A percentile compares a stretch with the other conserved stretches of the same genome.
Conservation (phyloP, 306 rosid species). For the Abrus pulchellus region DNA sequence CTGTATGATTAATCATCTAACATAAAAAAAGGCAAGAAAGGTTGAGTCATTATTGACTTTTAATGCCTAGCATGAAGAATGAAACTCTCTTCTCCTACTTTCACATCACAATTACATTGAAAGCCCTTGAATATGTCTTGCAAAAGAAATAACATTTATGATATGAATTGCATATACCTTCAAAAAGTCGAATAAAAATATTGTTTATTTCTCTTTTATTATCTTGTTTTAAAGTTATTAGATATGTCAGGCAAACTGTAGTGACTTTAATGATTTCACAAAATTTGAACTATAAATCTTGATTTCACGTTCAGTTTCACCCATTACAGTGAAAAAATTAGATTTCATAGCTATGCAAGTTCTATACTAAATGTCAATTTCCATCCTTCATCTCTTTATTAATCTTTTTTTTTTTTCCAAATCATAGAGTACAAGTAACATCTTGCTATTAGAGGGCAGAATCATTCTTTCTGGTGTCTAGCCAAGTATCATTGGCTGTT, state of each 20-base stretch:
- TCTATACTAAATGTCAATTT: not conserved
- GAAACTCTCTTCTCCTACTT: constrained; percentile 15
- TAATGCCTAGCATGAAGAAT: constrained; percentile 17
- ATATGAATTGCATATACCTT: not conserved
- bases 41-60: constrained; percentile 2
- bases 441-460: not conserved
- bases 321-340: not conserved
- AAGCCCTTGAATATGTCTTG: not conserved
- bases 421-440: not conserved
- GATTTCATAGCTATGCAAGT: not conserved
- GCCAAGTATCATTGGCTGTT: constrained; percentile 39
- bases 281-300: not conserved
- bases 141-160: constrained; percentile 6
- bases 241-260: not conserved
- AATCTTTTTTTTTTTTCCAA: not conserved
- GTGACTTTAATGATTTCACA: not conserved
- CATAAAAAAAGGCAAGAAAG: constrained; percentile 35
- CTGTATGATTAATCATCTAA: constrained; percentile 39
- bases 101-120: constrained; percentile 2
- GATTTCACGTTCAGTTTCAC: not conserved
- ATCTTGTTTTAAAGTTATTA: not conserved
- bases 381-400: not conserved
- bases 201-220: not conserved
- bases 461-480: not conserved
- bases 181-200: not conserved